These are phyloP conservation scores for Ascochyta koolunga DNA, from an alignment of 2,329 filamentous ascomycete genomes.

Conservation along the genomic window DNA sequence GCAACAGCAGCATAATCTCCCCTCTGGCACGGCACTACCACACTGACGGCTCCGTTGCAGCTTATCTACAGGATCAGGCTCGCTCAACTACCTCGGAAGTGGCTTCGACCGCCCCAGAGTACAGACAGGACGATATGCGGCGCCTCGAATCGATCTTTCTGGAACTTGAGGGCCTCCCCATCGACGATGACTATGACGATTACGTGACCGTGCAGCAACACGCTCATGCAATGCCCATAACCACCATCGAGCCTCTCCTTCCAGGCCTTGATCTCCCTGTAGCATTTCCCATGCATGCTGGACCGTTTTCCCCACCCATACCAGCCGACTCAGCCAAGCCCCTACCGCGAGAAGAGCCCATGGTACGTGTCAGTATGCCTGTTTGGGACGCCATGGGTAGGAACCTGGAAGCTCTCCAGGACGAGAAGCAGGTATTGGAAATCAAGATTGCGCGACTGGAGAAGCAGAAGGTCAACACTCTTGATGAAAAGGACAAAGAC, in stretches of 20 bases:
- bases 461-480: neutral
- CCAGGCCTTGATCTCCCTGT: neutral
- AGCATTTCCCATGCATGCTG: neutral
- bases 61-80: slow-evolving; percentile 10
- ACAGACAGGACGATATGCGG: slow-evolving; percentile 1
- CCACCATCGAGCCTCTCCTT: neutral
- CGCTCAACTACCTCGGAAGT: neutral
- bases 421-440: slow-evolving; percentile 14
- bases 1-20: slow-evolving; percentile 9
- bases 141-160: slow-evolving; percentile 5
- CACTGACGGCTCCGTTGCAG: slow-evolving; percentile 12
- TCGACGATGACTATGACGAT: slow-evolving; percentile 2
- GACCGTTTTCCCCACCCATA: slow-evolving; percentile 8
- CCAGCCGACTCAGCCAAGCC: slow-evolving; percentile 6
- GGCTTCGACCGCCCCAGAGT: neutral
- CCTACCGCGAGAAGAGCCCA: neutral
- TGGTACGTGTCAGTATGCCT: slow-evolving; percentile 15
- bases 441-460: neutral
- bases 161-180: neutral
- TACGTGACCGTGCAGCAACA: neutral
- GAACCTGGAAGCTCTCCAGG: neutral
- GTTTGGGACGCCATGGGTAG: slow-evolving; percentile 8
- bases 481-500: neutral
- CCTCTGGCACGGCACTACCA: slow-evolving; percentile 4
- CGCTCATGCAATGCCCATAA: neutral